Percentiles rank a stretch among this genome's conserved stretches.
Evolutionary conservation across 2,329 filamentous ascomycete genomes (phyloP).

Genomic region (Magnaporthales sp.): DNA sequence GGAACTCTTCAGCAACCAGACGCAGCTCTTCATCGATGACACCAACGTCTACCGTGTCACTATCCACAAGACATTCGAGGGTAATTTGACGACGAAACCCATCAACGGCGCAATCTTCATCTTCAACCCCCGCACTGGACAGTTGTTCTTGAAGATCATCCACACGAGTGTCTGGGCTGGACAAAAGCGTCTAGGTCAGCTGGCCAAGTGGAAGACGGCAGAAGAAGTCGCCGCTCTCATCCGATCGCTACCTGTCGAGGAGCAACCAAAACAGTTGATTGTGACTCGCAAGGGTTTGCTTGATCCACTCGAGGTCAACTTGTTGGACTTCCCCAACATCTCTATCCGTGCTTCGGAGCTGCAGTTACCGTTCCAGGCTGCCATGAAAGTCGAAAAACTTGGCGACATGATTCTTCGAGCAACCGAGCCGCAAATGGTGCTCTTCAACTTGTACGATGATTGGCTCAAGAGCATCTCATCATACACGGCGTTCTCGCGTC

Average conservation of each 20-base stretch:
- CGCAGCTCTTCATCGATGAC: constrained; percentile 97
- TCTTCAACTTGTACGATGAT: constrained; percentile 98
- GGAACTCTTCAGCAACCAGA: constrained; percentile 97
- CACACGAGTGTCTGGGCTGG: constrained; percentile 99
- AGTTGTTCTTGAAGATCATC: constrained; percentile 98
- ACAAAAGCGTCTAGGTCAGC: constrained; percentile 95
- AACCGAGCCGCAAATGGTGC: constrained; percentile 98
- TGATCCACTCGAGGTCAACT: constrained; percentile 92
- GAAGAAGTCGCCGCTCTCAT: constrained; percentile 99
- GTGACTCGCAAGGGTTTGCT: constrained; percentile 95
- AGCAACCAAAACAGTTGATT: constrained; percentile 97
- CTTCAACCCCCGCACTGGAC: constrained; percentile 97
- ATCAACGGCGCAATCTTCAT: constrained; percentile 99
- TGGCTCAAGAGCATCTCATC: constrained; percentile 98
- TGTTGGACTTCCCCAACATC: constrained; percentile 98
- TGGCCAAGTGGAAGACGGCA: constrained; percentile 99
- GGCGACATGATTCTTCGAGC: constrained; percentile 98
- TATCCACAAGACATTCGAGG: constrained; percentile 99
- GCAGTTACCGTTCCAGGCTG: constrained; percentile 96
- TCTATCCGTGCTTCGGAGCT: constrained; percentile 95
- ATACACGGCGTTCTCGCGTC: constrained; percentile 94
- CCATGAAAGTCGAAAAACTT: constrained; percentile 99
- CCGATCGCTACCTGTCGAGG: constrained; percentile 88
- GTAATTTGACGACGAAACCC: constrained; percentile 96
- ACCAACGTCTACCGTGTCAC: constrained; percentile 99